Evolutionary conservation across 495 filamentous ascomycete genomes (phyloP).

Genomic region (Delitschia confertaspora): DNA sequence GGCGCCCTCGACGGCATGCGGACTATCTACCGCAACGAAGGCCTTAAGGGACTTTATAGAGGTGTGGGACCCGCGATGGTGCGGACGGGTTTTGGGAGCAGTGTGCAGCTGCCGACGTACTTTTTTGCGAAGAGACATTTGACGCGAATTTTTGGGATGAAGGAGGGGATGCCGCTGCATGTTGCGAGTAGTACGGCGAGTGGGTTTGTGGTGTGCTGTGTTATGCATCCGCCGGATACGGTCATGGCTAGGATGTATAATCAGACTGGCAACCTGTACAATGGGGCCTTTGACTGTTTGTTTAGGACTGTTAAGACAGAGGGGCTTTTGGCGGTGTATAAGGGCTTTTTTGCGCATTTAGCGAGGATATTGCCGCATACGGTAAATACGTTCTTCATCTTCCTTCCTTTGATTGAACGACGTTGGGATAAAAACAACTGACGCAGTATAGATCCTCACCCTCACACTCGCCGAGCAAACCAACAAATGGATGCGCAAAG

Average conservation of each 20-base stretch:
- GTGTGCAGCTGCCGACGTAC: constrained; percentile 94
- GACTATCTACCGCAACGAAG: constrained; percentile 70
- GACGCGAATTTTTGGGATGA: constrained; percentile 69
- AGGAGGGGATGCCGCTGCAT: constrained; percentile 85
- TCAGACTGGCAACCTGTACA: constrained; percentile 94
- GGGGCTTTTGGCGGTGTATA: constrained; percentile 89
- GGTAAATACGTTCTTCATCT: constrained; percentile 35
- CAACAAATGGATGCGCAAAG: constrained; percentile 73
- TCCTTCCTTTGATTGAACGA: background rate
- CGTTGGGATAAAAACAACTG: constrained; percentile 4
- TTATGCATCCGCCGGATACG: constrained; percentile 98
- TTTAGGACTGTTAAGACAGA: constrained; percentile 86
- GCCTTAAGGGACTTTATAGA: constrained; percentile 72
- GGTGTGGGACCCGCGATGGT: constrained; percentile 95
- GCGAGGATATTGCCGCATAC: constrained; percentile 93
- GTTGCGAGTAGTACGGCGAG: constrained; percentile 80
- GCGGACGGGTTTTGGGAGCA: constrained; percentile 86
- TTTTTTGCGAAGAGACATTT: constrained; percentile 92
- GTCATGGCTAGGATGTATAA: constrained; percentile 99
- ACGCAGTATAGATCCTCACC: constrained; percentile 58
- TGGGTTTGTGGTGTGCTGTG: constrained; percentile 91
- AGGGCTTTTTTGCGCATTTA: constrained; percentile 92
- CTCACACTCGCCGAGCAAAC: constrained; percentile 94
- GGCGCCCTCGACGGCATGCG: constrained; percentile 75
- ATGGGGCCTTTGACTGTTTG: constrained; percentile 83